These are phyloP conservation scores for Aspergillus jensenii DNA, from an alignment of 2,329 filamentous ascomycete genomes.

Conservation along the genomic window DNA sequence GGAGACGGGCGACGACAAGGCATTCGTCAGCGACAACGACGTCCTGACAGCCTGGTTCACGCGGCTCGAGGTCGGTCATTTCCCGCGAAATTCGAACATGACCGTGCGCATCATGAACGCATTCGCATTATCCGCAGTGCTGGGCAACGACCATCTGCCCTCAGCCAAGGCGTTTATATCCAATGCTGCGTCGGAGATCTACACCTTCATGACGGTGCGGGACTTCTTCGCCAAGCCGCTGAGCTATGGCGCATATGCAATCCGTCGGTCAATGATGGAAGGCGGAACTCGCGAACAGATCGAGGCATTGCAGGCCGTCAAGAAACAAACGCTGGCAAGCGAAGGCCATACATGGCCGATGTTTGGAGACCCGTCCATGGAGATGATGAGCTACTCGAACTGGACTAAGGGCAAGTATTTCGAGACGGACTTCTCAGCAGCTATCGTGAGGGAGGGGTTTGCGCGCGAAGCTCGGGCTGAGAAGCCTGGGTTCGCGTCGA, in stretches of 20 bases:
- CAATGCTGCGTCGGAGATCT: background rate
- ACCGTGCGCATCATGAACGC: background rate
- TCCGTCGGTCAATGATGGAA: background rate
- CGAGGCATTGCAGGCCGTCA: background rate
- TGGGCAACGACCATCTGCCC: background rate
- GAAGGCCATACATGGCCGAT: background rate
- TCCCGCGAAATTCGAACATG: background rate
- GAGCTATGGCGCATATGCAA: background rate
- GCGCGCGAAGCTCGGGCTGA: background rate
- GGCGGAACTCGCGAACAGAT: background rate
- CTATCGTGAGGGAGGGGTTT: background rate
- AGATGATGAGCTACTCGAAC: background rate
- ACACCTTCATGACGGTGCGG: background rate
- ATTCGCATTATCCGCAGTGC: background rate
- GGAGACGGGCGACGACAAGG: background rate
- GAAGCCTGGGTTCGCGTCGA: background rate
- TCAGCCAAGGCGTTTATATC: background rate
- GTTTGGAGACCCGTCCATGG: background rate
- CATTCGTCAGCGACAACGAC: background rate
- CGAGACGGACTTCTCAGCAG: background rate
- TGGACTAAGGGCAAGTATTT: background rate
- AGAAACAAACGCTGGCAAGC: background rate
- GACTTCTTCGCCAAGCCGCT: background rate
- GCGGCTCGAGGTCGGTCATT: background rate
- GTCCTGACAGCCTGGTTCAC: background rate